Evolutionary conservation across 2,329 filamentous ascomycete genomes (phyloP).

Genomic region (Sphaceloma murrayae): DNA sequence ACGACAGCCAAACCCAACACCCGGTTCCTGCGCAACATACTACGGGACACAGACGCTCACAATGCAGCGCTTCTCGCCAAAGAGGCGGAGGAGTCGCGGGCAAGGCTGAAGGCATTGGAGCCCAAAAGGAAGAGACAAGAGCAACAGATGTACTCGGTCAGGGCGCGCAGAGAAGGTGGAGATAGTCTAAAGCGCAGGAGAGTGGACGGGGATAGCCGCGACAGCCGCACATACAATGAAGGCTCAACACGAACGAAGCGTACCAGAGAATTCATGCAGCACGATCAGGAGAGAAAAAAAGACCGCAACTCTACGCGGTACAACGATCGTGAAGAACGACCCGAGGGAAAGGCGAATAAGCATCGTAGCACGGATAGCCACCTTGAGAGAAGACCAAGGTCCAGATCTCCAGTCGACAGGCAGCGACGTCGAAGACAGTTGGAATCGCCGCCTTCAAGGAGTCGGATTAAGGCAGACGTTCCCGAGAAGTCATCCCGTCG

Average conservation of each 20-base stretch:
- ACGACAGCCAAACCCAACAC: slow-evolving; percentile 72
- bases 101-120: slow-evolving; percentile 53
- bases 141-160: slow-evolving; percentile 18
- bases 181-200: slow-evolving; percentile 35
- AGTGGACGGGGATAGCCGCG: neutral
- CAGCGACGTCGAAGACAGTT: no score
- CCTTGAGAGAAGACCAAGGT: neutral
- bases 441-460: no score
- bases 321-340: no score
- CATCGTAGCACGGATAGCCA: neutral
- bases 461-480: no score
- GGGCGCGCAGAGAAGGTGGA: slow-evolving; percentile 36
- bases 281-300: no score
- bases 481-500: no score
- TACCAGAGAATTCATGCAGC: neutral
- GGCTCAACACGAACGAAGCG: neutral
- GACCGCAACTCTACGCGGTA: no score
- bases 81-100: slow-evolving; percentile 69
- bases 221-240: neutral
- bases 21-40: slow-evolving; percentile 76
- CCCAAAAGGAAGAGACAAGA: slow-evolving; percentile 20
- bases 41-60: slow-evolving; percentile 78
- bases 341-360: no score
- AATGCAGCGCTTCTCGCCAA: slow-evolving; percentile 79
- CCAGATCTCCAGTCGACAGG: neutral